Conservation (phyloP, 192 early-diverging fungal species). For the Mortierella alpina region DNA sequence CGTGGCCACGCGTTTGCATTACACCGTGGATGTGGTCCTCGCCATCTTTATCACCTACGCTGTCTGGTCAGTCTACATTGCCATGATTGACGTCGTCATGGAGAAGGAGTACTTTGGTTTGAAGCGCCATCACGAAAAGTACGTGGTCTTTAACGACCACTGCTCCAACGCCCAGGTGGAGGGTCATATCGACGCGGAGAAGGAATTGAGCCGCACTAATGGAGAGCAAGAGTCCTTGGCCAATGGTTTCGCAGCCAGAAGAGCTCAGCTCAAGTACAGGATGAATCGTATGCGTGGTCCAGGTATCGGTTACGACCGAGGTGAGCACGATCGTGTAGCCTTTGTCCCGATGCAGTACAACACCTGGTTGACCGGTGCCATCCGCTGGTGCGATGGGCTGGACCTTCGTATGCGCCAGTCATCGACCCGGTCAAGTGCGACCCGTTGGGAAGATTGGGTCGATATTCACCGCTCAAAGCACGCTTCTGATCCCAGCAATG, state of each 20-base stretch:
- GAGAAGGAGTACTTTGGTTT: slow-evolving; percentile 56
- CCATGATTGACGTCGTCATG: slow-evolving; percentile 54
- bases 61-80: slow-evolving; percentile 67
- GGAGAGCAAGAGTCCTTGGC: slow-evolving; percentile 4
- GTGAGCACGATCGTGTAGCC: slow-evolving; percentile 48
- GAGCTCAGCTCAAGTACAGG: slow-evolving; percentile 30
- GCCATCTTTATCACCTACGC: slow-evolving; percentile 66
- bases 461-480: slow-evolving; percentile 1
- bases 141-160: slow-evolving; percentile 17
- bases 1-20: slow-evolving; percentile 54
- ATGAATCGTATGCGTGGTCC: slow-evolving; percentile 50
- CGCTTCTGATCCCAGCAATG: not conserved
- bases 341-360: slow-evolving; percentile 58
- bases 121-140: slow-evolving; percentile 37
- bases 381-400: slow-evolving; percentile 58
- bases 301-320: slow-evolving; percentile 44
- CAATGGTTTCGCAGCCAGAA: not conserved
- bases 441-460: slow-evolving; percentile 25
- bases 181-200: not conserved
- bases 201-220: not conserved
- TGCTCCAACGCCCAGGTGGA: not conserved
- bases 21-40: slow-evolving; percentile 55
- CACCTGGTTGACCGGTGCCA: slow-evolving; percentile 41
- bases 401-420: slow-evolving; percentile 51
- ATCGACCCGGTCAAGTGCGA: not conserved